These are phyloP conservation scores for Polychaeton citri DNA, from an alignment of 2,329 filamentous ascomycete genomes.

Conservation along the genomic window DNA sequence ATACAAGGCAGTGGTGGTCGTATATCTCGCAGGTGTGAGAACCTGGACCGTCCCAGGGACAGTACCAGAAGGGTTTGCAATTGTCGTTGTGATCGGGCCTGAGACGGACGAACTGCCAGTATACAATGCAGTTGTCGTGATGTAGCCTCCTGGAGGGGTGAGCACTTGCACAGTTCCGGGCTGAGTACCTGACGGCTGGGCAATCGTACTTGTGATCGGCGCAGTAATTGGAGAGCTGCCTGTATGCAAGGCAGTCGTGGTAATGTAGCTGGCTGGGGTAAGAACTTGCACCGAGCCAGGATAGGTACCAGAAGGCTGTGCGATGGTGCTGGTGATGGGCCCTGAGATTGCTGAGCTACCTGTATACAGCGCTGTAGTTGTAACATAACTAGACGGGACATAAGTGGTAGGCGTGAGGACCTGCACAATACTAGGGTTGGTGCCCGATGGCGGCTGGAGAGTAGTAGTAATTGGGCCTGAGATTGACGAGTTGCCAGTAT, in stretches of 20 bases:
- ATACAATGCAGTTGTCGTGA: slow-evolving; percentile 3
- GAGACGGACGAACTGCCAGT: background rate
- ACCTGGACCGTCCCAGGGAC: background rate
- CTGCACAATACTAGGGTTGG: slow-evolving; percentile 2
- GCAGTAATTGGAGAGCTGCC: background rate
- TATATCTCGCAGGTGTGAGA: background rate
- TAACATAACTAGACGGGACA: slow-evolving; percentile 1
- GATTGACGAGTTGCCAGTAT: no score
- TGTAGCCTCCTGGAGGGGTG: slow-evolving; percentile 1
- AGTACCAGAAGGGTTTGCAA: background rate
- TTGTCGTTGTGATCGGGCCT: background rate
- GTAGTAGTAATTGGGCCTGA: background rate
- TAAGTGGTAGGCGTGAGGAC: slow-evolving; percentile 2
- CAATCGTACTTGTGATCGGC: slow-evolving; percentile 1
- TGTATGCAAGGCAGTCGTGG: background rate
- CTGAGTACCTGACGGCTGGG: slow-evolving; percentile 1
- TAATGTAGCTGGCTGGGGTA: background rate
- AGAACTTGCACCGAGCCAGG: background rate
- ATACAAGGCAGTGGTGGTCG: background rate
- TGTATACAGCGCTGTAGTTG: slow-evolving; percentile 3
- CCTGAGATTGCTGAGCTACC: background rate
- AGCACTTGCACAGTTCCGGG: slow-evolving; percentile 3
- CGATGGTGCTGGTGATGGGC: background rate
- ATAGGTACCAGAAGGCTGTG: background rate
- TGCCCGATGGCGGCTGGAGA: slow-evolving; percentile 2